Evolutionary conservation across 2,329 filamentous ascomycete species (phyloP).

Genomic region (Exophiala calicioides): DNA sequence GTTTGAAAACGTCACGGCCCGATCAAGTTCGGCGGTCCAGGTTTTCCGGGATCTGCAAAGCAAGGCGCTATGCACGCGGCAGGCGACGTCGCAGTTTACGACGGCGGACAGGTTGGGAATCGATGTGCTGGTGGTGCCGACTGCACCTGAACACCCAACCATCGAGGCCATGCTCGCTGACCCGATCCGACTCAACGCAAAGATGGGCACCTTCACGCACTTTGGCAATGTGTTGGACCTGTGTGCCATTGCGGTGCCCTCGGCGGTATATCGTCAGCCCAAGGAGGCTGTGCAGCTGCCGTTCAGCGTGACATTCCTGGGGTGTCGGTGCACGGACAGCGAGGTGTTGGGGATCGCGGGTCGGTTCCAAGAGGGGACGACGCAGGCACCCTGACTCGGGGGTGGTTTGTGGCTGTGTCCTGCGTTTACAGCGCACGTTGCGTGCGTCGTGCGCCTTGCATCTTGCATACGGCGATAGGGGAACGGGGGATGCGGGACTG

Average conservation of each 20-base stretch:
- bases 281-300: constrained; percentile 25
- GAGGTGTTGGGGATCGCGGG: constrained; percentile 50
- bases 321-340: constrained; percentile 49
- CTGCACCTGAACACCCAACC: constrained; percentile 55
- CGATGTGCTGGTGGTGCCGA: constrained; percentile 58
- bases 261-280: constrained; percentile 45
- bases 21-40: constrained; percentile 47
- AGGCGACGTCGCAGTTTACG: constrained; percentile 18
- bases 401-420: neutral
- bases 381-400: constrained; percentile 1
- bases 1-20: constrained; percentile 43
- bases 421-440: too few relatives aligned
- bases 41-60: constrained; percentile 52
- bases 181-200: constrained; percentile 57
- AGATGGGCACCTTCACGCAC: constrained; percentile 59
- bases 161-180: constrained; percentile 54
- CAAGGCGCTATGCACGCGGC: constrained; percentile 39
- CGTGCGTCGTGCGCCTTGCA: too few relatives aligned
- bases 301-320: constrained; percentile 32
- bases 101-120: constrained; percentile 35
- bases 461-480: neutral
- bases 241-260: constrained; percentile 53
- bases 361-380: constrained; percentile 38
- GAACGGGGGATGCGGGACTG: too few relatives aligned
- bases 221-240: constrained; percentile 64